Base-by-base conservation (phyloP, 176 grass and related monocot genomes). In the Ananas comosus region DNA sequence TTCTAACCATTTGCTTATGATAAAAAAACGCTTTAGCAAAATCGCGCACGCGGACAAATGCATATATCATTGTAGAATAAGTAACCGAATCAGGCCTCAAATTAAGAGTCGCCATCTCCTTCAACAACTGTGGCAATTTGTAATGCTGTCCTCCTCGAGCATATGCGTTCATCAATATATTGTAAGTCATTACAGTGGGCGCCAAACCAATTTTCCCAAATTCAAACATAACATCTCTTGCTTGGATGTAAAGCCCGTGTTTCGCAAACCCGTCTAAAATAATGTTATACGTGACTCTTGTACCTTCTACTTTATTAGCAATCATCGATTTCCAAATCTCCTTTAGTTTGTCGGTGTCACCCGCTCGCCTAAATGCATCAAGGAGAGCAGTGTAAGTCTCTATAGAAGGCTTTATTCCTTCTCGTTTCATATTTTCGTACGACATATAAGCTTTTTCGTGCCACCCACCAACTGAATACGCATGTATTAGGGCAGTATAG, bases 141-240 rank as follows among this genome's bases (percentile, higher is more conserved):
- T 80, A 89, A 71, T 96, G 83, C 17, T 96, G 92, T 14, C 92
- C 92, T 64, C 86, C 92, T 63, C 80, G 83, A 66, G 88, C 89
- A 89, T 90, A 96, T 50, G 88, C 88, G 83, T 96, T 92, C 78
- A 96, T 96, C 73, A 96, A 76, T 70, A 96, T 96, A 68, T 92
- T 96, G 76, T 87, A 96, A 51, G 88, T 90, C 88, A 92, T 89
- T 12, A 80, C 78, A 28, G 81, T 89, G 70, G 92, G 88, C 50
- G 14, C 69, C 47, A 96, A 80, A 74, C 88, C 92, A 63, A 85
- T 73, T 48, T 87, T 89, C 69, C 79, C 68, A 69, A 87, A 89
- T 84, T 96, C 92, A 70, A 65, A 80, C 51, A 96, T 92, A 69
- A 81, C 70, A 79, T 96, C 86, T 56, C 79, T 86, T 29, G 86